Conservation (phyloP, 2,329 filamentous ascomycete genomes). For the Fusarium coffeatum region DNA sequence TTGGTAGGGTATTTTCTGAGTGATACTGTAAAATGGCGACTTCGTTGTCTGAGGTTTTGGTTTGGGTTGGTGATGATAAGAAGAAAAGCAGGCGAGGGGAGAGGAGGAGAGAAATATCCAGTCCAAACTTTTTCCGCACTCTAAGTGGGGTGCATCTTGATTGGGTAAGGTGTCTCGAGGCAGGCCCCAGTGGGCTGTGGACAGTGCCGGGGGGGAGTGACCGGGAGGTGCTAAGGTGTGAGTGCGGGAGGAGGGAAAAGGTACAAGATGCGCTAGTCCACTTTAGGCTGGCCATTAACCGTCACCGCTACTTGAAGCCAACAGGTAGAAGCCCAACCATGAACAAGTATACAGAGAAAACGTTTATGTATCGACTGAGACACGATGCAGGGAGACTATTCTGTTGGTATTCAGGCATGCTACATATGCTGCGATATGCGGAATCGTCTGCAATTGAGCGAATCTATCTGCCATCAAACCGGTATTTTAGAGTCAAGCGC, state of each 20-base stretch:
- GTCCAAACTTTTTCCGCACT: conserved; percentile 46
- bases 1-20: conserved; percentile 54
- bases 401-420: not conserved
- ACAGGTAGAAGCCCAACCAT: conserved; percentile 30
- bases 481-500: not conserved
- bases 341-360: conserved; percentile 18
- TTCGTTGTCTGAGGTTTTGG: conserved; percentile 69
- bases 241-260: conserved; percentile 30
- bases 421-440: conserved; percentile 6
- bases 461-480: not conserved
- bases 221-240: conserved; percentile 10
- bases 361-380: conserved; percentile 37
- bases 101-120: conserved; percentile 45
- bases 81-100: conserved; percentile 44
- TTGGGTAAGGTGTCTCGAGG: conserved; percentile 35
- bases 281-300: conserved; percentile 32
- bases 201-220: conserved; percentile 30
- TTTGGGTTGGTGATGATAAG: conserved; percentile 51
- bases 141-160: conserved; percentile 42
- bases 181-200: conserved; percentile 10
- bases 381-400: conserved; percentile 36
- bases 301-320: conserved; percentile 48
- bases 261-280: conserved; percentile 29
- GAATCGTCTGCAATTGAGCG: not conserved
- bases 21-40: conserved; percentile 59